phyloP scores from a whole-genome alignment of 208 protist species.

The Acanthamoeba culbertsoni region DNA sequence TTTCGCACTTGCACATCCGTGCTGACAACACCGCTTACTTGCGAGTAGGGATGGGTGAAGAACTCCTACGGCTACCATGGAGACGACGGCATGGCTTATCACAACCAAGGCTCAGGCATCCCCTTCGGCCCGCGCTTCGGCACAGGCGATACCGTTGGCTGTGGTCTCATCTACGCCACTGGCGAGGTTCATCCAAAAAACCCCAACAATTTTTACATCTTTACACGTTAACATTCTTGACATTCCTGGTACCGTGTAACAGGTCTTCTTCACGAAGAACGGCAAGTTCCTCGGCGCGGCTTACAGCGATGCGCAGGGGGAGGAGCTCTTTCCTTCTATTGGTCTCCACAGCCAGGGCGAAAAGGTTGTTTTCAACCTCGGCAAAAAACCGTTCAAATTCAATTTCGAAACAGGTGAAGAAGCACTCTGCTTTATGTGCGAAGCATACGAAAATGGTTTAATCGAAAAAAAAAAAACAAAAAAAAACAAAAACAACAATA shows the following conservation, averaged over 20 bases:
- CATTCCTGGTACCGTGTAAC: not conserved
- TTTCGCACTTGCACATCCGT: not conserved
- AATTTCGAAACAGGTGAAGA: conserved; percentile 39
- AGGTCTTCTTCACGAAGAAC: conserved; percentile 64
- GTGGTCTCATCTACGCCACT: conserved; percentile 44
- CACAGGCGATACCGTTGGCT: conserved; percentile 48
- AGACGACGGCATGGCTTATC: conserved; percentile 50
- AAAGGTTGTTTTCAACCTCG: conserved; percentile 55
- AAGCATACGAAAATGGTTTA: not conserved
- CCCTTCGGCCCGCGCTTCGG: conserved; percentile 56
- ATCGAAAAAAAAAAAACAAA: not conserved
- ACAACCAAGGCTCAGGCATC: conserved; percentile 57
- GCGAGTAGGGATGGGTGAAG: conserved; percentile 34
- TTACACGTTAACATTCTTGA: too few relatives aligned
- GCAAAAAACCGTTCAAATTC: conserved; percentile 61
- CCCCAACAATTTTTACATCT: too few relatives aligned
- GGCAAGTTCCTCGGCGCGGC: conserved; percentile 24
- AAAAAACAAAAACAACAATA: not conserved
- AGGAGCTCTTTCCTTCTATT: conserved; percentile 46
- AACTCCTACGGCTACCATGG: conserved; percentile 52
- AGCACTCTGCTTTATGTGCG: not conserved
- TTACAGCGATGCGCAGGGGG: conserved; percentile 25
- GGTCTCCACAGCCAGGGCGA: conserved; percentile 21
- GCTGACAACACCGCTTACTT: not conserved
- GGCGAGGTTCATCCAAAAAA: too few relatives aligned